phyloP scores from a whole-genome alignment of 179 eudicot genomes.

The Heliamphora pulchella region DNA sequence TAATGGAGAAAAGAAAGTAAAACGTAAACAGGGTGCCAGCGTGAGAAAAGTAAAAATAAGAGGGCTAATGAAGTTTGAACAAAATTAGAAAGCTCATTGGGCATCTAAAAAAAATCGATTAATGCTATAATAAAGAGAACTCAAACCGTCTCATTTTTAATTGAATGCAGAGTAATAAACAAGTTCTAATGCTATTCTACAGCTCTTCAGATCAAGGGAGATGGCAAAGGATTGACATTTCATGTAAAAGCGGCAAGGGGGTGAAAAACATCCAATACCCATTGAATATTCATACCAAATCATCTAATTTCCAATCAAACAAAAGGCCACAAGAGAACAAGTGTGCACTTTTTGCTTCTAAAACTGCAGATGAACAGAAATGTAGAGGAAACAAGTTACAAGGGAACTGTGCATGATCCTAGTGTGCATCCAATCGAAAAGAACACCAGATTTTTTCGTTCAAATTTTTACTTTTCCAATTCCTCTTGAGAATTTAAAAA shows the following conservation, averaged over 20 bases:
- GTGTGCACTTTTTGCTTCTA: neutral
- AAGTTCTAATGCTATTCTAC: neutral
- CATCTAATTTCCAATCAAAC: neutral
- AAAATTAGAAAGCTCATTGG: neutral
- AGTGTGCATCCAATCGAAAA: too few species aligned
- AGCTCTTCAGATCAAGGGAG: too few species aligned
- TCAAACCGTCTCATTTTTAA: neutral
- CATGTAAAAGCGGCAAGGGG: neutral
- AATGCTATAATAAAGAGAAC: neutral
- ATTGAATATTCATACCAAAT: neutral
- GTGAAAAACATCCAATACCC: neutral
- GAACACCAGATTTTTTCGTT: too few species aligned
- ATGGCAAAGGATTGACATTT: neutral
- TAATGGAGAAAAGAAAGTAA: neutral
- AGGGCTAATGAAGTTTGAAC: neutral
- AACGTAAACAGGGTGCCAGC: neutral
- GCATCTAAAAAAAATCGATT: neutral
- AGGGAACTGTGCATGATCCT: neutral
- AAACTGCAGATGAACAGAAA: neutral
- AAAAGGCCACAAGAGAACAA: neutral
- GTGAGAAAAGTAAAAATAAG: neutral
- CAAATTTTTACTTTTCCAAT: too few species aligned
- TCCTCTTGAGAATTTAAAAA: too few species aligned
- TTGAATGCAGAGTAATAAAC: neutral
- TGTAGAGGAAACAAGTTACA: neutral